Percentiles rank a stretch among this genome's conserved stretches.
These are phyloP conservation scores for Amyloporia xantha DNA, from an alignment of 768 basidiomycete species.

Conservation along the genomic window DNA sequence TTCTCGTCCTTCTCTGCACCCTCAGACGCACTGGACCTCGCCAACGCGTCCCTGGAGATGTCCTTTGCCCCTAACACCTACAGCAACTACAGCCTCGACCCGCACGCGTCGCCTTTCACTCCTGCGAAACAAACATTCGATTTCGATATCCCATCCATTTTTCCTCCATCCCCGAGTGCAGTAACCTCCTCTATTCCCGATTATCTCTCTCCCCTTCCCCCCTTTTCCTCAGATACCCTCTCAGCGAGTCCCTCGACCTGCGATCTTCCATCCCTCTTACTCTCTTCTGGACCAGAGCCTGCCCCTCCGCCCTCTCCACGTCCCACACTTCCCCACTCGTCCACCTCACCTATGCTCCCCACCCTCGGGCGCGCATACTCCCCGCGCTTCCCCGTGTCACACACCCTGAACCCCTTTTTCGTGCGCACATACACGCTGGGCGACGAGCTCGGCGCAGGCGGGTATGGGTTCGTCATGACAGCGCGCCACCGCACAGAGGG, in stretches of 20 bases:
- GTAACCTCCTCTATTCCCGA: neutral
- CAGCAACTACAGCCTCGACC: constrained; percentile 11
- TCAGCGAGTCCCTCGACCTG: neutral
- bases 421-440: constrained; percentile 52
- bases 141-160: constrained; percentile 8
- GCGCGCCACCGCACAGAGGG: constrained; percentile 55
- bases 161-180: constrained; percentile 8
- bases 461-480: constrained; percentile 93
- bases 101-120: constrained; percentile 15
- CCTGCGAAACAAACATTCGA: constrained; percentile 16
- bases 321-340: neutral
- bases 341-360: neutral
- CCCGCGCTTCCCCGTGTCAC: constrained; percentile 51
- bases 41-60: constrained; percentile 21
- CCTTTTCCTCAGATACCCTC: constrained; percentile 18
- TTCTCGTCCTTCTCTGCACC: constrained; percentile 14
- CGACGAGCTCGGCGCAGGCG: constrained; percentile 83
- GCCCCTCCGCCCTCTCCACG: neutral
- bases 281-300: neutral
- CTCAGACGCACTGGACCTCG: constrained; percentile 16
- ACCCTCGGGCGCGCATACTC: constrained; percentile 31
- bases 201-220: constrained; percentile 17
- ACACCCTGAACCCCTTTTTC: constrained; percentile 56
- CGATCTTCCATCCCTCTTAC: constrained; percentile 13
- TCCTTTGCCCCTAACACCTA: constrained; percentile 15